Base-by-base conservation (phyloP, 192 early-diverging fungal species). In the Umbelopsis sp. region DNA sequence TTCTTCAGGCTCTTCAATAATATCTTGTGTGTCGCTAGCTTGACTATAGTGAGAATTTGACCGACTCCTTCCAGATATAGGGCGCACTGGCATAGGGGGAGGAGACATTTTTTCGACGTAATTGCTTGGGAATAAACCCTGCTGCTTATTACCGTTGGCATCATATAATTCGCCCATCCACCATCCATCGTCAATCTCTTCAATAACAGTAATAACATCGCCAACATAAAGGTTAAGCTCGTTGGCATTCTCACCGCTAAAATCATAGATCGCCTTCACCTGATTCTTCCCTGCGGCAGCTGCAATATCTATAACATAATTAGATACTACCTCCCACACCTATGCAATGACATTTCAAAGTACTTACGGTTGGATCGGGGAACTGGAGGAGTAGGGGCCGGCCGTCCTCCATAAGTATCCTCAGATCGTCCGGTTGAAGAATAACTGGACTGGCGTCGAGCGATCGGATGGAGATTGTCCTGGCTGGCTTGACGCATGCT, bases 71-170 rank as follows among this genome's bases (percentile, higher is more conserved):
- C 30, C 76, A 48, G 71, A 66, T 52, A 30, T 67, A 66, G 44
- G 67, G 65, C 48, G 78, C 46, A 15, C 66, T 46, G 68, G 74
- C 71, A 23, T 73, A 72, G n/a, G 77, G 73, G 49, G 73, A 68
- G 25, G 75, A 37, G 66, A 74, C 67, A 53, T 76, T 74, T 85
- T 87, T 74, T 94, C 92, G 12, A 90, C 91, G 68, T 99, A 99
- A 77, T 98, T 97, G 45, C 85, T 86, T 30, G 97, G 97, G 80
- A 99, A 98, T 82, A 99, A 92, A 9, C 97, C 97, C n/a, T 68
- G 78, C 15, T 74, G 69, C 66, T 76, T 77, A 3, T 83, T 77
- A 47, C 91, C 90, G 53, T 77, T 74, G 10, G 84, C 80, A 75
- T 93, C 89, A n/a, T 83, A 76, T 11, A 94, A 71, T 78, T 91